Evolutionary conservation across 1,139 yeast genomes (phyloP), one percentile per base, ranked within the genome.

Genomic region (Taphrina flavorubra): DNA sequence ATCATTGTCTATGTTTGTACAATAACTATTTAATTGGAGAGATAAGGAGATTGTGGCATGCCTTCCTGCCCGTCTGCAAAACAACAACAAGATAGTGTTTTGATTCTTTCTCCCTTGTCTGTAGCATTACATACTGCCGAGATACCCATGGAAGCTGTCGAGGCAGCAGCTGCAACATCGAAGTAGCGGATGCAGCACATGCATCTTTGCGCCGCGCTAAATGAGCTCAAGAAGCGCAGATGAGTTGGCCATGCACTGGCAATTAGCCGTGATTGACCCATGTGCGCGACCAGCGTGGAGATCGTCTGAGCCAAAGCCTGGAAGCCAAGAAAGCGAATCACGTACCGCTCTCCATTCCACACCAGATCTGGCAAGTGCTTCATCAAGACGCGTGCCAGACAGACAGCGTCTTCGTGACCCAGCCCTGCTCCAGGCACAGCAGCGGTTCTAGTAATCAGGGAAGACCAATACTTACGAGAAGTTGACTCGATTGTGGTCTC

Each of bases 231-330:
- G 31, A 25, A 25, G 31, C 31, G 31, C 31, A 25, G 31, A 25
- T 25, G 31, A 25, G 31, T 25, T 13, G 18, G 47, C 47, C 47
- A 44, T 6, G 47, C 47, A 44, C n/a, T 44, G 47, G n/a, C 47
- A 44, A 14, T 44, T 49, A 20, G 36, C 53, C 53, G 53, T n/a
- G 34, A 49, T 20, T 49, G 31, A 49, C 20, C 53, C 53, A 49
- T 49, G 53, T 49, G 53, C 18, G 53, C 18, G 53, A 10, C 53
- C 36, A 25, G 10, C 36, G 53, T 49, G 53, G 53, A 49, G 53
- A 49, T 49, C 53, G 10, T 34, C 53, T 18, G 42, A 6, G n/a
- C 6, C 47, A 44, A 10, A n/a, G n/a, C n/a, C n/a, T n/a, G n/a
- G 6, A 7, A 44, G 47, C 47, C 47, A 44, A 44, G 47, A 44